Evolutionary conservation across 179 eudicot genomes (phyloP), one percentile per base, ranked within the genome.

Genomic region (Patellifolia procumbens): DNA sequence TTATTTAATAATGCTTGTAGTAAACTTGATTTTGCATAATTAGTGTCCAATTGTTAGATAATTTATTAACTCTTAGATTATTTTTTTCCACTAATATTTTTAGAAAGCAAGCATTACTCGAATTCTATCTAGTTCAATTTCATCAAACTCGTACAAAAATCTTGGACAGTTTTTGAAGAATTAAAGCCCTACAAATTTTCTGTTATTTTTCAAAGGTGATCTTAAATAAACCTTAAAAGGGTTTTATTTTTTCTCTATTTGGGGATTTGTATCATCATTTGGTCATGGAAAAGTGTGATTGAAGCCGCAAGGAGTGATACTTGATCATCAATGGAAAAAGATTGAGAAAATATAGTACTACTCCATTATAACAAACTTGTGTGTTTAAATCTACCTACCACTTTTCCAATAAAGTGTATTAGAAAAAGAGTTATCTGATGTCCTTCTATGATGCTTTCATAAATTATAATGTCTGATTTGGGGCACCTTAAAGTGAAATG

Each of bases 291-390:
- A 61, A 67, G 63, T 43, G 32, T 58, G 43, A 29, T 34, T 56
- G 24, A 56, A 69, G 73, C 73, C 60, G 59, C 60, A 69, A 74
- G 34, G 68, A 67, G 81, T 72, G 81, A 65, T 28, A 67, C n/a
- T 10, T 34, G 43, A 52, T 71, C 37, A 78, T 78, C 55, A 77
- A 22, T 49, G 13, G 2, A 46, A 60, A 70, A 68, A 43, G 28
- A 48, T 49, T 34, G 53, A 24, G 32, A 66, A 39, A 68, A 77
- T 42, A 32, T 1, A 29, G 12, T 37, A 49, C 74, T 76, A 55
- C 37, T 22, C 74, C 58, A 56, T 65, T 32, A 68, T 56, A 22
- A 29, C 48, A 46, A 69, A 70, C 46, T 63, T 51, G 48, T 10
- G 6, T 31, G 43, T 55, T 69, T 51, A 69, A 60, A 28, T 35